Conservation (phyloP, 108 stramenopile species). For the Nannochloropsis gaditana region DNA sequence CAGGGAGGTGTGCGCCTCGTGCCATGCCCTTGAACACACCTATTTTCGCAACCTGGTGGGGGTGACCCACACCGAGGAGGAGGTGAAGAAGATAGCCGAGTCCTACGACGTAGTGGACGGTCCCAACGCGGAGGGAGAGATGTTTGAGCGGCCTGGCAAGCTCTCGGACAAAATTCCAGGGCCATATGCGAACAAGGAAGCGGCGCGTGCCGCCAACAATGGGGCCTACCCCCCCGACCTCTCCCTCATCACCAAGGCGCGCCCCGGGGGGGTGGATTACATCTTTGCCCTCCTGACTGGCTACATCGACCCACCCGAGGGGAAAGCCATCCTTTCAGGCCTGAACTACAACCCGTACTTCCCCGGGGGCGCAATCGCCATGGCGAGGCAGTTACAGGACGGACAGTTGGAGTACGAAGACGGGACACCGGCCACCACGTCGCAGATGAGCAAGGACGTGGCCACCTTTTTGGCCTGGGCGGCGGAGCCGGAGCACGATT, state of each 20-base stretch:
- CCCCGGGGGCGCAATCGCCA: conserved; percentile 94
- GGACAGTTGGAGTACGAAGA: conserved; percentile 95
- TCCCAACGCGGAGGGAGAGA: conserved; percentile 95
- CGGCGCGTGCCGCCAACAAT: conserved; percentile 89
- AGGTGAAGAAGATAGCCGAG: conserved; percentile 75
- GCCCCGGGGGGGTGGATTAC: conserved; percentile 92
- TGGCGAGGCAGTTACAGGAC: conserved; percentile 94
- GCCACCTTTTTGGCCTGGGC: conserved; percentile 56
- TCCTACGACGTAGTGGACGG: conserved; percentile 86
- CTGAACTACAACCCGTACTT: conserved; percentile 80
- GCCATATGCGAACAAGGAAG: conserved; percentile 92
- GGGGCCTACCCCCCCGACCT: conserved; percentile 98
- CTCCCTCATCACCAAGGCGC: conserved; percentile 94
- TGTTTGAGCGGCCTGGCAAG: conserved; percentile 98
- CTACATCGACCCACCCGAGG: conserved; percentile 88
- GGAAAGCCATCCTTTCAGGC: conserved; percentile 89
- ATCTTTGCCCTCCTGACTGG: conserved; percentile 90
- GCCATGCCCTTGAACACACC: conserved; percentile 79
- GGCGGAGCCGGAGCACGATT: conserved; percentile 96
- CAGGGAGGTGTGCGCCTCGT: conserved; percentile 94
- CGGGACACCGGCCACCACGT: conserved; percentile 90
- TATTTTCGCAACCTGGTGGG: conserved; percentile 96
- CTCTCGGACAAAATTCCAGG: conserved; percentile 52
- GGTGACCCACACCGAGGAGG: conserved; percentile 85
- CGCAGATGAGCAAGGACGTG: conserved; percentile 70